Evolutionary conservation across 352 stramenopile species (phyloP).

Genomic region (Lagenidium sp.): DNA sequence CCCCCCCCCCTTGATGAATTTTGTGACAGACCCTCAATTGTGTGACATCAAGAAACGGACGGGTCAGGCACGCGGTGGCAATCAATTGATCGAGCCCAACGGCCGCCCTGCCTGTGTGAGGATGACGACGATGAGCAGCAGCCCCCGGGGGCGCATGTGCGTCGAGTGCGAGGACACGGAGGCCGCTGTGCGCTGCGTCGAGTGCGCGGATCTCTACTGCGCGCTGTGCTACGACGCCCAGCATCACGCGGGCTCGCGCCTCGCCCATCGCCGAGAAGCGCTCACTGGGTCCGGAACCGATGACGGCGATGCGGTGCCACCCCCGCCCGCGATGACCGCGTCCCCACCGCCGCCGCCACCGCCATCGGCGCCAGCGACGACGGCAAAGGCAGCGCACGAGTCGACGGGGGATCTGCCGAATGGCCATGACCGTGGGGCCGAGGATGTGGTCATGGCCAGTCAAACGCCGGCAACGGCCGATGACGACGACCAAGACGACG

Average conservation of each 20-base stretch:
- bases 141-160: conserved; percentile 28
- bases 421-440: background rate
- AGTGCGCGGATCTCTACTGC: conserved; percentile 72
- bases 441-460: too few species aligned
- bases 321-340: too few species aligned
- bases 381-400: background rate
- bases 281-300: conserved; percentile 11
- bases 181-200: conserved; percentile 49
- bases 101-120: too few species aligned
- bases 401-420: background rate
- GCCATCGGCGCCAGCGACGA: background rate
- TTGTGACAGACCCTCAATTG: too few species aligned
- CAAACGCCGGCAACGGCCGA: too few species aligned
- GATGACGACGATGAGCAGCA: background rate
- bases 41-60: too few species aligned
- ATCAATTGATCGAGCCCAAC: too few species aligned
- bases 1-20: too few species aligned
- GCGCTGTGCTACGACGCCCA: conserved; percentile 66
- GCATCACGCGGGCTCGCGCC: conserved; percentile 48
- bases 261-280: conserved; percentile 26
- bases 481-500: conserved; percentile 16
- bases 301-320: background rate
- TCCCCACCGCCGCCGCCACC: conserved; percentile 3
- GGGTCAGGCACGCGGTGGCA: too few species aligned
- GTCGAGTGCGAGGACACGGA: conserved; percentile 81